Base-by-base conservation (phyloP, 169 alveolate species). In the Plasmodium blacklocki region DNA sequence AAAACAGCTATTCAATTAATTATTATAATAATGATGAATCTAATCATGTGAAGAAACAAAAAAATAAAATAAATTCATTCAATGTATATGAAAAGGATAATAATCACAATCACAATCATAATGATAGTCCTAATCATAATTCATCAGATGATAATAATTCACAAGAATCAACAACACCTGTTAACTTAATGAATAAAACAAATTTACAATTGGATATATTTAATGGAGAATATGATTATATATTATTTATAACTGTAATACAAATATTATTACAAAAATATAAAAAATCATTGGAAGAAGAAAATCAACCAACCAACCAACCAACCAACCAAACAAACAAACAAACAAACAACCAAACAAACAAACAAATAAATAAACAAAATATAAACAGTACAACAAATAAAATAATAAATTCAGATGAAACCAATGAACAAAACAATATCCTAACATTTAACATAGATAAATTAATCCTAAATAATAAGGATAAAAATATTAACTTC, bases 191-290 rank as follows among this genome's bases (percentile, higher is more conserved):
- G 9, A 64, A 47, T 50, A 66, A 52, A 26, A 78, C 29, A 64
- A 63, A 78, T 43, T 59, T 78, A 18, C 78, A 78, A 26, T 78
- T 78, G 21, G 80, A 78, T 29, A 78, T 78, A 23, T 78, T 66
- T 59, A 78, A 78, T 78, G 89, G 76, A 19, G 89, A 78, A 23
- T 78, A 78, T 43, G 89, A 78, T n/a, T 78, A 78, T 54, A 67
- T 78, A 6, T 59, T 78, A 43, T 78, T 78, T 47, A 62, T 78
- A 43, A 78, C 89, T 21, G 89, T 78, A 19, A 78, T 78, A 76
- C 89, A 78, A 23, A 78, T 78, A n/a, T 23, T 78, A 43, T 59
- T 78, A 52, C 89, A 78, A 56, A 78, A 78, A 64, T 78, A 39
- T 66, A 78, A 78, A 60, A 64, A 67, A 66, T 5, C 47, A 39